Evolutionary conservation across 1,284 basidiomycete genomes (phyloP), one percentile per base, ranked within the genome.

Genomic region (Cutaneotrichosporon spelunceum): DNA sequence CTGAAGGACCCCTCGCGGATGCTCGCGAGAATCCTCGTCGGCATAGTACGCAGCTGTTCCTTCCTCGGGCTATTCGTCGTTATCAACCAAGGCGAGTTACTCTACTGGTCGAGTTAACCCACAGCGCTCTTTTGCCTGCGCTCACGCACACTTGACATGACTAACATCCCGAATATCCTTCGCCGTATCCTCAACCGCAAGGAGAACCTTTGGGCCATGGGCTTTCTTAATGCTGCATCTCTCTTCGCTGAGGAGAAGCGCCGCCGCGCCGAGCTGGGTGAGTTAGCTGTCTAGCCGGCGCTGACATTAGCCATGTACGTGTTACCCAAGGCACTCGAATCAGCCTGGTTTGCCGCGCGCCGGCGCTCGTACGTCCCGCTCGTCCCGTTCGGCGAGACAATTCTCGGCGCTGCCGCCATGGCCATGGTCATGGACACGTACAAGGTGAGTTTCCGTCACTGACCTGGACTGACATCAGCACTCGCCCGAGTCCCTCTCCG

Each of bases 281-380:
- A 62, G 69, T 53, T 30, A 6, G 13, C 33, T 13, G 13, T 14
- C 5, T 9, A 11, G 23, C 9, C 5, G 14, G 30, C 23, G 19
- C 53, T 54, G 53, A 54, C 53, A 27, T 19, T 7, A 44, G 92
- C 94, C 29, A 94, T 96, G 88, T 99, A 95, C 76, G 92, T 93
- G 4, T 80, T 97, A 44, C 94, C 94, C n/a, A 91, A 93, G 77
- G 90, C 86, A 0, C 77, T 95, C 49, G 92, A 95, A 80, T 89
- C 89, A 60, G 86, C 86, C 13, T 98, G 94, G 93, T 83, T 87
- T 1, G 85, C 88, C 68, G 86, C 88, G 16, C 78, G 90, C 47
- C 87, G 88, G 19, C 86, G 87, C 65, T 88, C 90, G 0, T 86
- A 85, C 79, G 87, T 94, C 24, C 88, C 90, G 4, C 79, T 81